These are phyloP conservation scores for Triadica sebifera DNA, from an alignment of 345 rosid genomes.

Conservation along the genomic window DNA sequence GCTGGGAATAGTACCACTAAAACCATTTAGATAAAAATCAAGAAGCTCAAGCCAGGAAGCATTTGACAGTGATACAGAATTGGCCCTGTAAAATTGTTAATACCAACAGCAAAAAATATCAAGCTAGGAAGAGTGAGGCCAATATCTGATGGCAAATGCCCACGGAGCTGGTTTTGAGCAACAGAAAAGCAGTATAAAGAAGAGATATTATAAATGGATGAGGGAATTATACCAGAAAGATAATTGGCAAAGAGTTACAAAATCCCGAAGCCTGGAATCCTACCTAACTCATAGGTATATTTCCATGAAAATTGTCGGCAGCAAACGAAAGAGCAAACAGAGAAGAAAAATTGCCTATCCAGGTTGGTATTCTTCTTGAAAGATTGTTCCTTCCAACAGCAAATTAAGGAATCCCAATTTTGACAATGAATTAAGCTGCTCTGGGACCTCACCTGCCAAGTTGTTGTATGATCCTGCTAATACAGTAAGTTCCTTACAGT, in stretches of 20 bases:
- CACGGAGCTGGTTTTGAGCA: slow-evolving; percentile 25
- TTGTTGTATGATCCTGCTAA: background rate
- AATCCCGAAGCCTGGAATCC: slow-evolving; percentile 14
- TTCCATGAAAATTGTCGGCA: slow-evolving; percentile 20
- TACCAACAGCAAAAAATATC: slow-evolving; percentile 22
- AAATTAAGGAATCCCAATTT: slow-evolving; percentile 4
- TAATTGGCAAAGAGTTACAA: slow-evolving; percentile 20
- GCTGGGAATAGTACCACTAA: slow-evolving; percentile 15
- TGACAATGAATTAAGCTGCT: slow-evolving; percentile 16
- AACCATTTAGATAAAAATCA: slow-evolving; percentile 26
- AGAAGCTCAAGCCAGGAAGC: slow-evolving; percentile 27
- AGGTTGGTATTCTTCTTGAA: slow-evolving; percentile 20
- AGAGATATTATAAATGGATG: slow-evolving; percentile 34
- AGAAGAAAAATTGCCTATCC: slow-evolving; percentile 34
- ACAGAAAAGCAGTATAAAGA: slow-evolving; percentile 15
- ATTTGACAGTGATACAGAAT: slow-evolving; percentile 27
- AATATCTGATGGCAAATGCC: slow-evolving; percentile 24
- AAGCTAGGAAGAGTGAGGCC: slow-evolving; percentile 26
- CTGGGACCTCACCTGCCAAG: slow-evolving; percentile 16
- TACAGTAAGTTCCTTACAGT: slow-evolving; percentile 15
- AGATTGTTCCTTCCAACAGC: slow-evolving; percentile 7
- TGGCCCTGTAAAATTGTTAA: slow-evolving; percentile 27
- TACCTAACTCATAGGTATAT: slow-evolving; percentile 28
- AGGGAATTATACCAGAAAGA: slow-evolving; percentile 29
- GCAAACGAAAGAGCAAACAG: background rate